Evolutionary conservation across 1,139 yeast species (phyloP).

Genomic region (Candida tunisiensis): DNA sequence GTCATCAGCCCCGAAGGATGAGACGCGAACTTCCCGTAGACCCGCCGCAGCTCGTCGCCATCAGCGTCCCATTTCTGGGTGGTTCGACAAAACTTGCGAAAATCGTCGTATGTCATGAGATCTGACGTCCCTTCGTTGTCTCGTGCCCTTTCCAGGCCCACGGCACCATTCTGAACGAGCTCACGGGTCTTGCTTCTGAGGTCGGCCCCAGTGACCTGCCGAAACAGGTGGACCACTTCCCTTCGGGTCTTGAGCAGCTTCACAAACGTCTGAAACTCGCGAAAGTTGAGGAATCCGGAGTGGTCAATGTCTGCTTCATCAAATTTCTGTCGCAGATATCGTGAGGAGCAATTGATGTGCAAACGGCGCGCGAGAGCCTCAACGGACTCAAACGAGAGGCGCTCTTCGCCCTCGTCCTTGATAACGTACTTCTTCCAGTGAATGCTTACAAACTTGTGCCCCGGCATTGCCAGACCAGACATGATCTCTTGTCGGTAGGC

Average conservation of each 20-base stretch:
- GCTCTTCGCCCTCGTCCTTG: conserved; percentile 20
- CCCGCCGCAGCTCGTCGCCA: conserved; percentile 15
- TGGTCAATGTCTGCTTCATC: conserved; percentile 29
- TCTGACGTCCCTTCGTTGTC: too few relatives aligned
- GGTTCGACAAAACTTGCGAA: conserved; percentile 25
- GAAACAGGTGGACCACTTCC: conserved; percentile 32
- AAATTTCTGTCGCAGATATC: conserved; percentile 26
- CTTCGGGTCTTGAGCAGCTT: conserved; percentile 31
- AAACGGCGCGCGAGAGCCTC: conserved; percentile 45
- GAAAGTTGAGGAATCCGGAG: conserved; percentile 38
- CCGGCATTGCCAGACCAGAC: conserved; percentile 36
- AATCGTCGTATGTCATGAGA: too few relatives aligned
- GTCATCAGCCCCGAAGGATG: conserved; percentile 23
- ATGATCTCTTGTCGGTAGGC: conserved; percentile 32
- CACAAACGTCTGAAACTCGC: conserved; percentile 61
- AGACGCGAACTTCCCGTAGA: conserved; percentile 31
- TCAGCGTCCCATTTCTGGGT: conserved; percentile 34
- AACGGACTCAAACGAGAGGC: conserved; percentile 52
- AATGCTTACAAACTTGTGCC: conserved; percentile 35
- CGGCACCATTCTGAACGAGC: too few relatives aligned
- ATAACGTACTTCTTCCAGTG: conserved; percentile 38
- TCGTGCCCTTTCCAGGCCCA: too few relatives aligned
- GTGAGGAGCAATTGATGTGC: conserved; percentile 44
- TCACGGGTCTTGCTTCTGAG: too few relatives aligned
- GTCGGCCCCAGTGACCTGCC: too few relatives aligned